Conservation (phyloP, 768 basidiomycete species). For the Termitomyces sp. region DNA sequence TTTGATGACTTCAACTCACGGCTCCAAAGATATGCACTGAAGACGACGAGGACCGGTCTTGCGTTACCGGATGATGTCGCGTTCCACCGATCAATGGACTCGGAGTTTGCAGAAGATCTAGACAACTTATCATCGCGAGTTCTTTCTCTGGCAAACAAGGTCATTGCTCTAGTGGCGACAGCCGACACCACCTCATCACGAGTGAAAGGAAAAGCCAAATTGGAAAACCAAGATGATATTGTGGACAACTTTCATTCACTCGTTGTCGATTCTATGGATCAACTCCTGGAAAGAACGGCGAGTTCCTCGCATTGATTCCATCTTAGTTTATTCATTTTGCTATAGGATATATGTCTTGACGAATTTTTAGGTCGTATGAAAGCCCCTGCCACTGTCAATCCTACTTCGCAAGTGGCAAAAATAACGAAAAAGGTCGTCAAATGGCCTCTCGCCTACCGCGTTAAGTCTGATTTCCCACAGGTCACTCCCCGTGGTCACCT, state of each 20-base stretch:
- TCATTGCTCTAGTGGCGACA: conserved; percentile 50
- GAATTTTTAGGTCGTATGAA: conserved; percentile 68
- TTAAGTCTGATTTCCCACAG: conserved; percentile 14
- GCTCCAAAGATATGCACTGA: conserved; percentile 57
- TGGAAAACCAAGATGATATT: conserved; percentile 73
- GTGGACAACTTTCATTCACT: conserved; percentile 74
- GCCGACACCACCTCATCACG: conserved; percentile 24
- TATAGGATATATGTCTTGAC: conserved; percentile 79
- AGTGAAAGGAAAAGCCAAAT: conserved; percentile 49
- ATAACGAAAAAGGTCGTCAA: conserved; percentile 29
- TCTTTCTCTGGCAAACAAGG: conserved; percentile 57
- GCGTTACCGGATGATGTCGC: conserved; percentile 67
- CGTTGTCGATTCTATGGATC: conserved; percentile 83
- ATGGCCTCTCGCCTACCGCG: neutral
- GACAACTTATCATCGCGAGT: conserved; percentile 67
- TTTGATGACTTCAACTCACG: conserved; percentile 53
- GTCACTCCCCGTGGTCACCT: conserved; percentile 35
- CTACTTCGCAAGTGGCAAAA: conserved; percentile 22
- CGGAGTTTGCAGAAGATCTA: conserved; percentile 59
- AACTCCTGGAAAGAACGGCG: conserved; percentile 79
- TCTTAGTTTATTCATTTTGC: neutral
- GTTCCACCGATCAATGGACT: conserved; percentile 89
- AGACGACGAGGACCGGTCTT: conserved; percentile 57
- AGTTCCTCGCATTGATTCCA: conserved; percentile 18
- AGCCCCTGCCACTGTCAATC: conserved; percentile 53